Evolutionary conservation across 1,139 yeast species (phyloP), one percentile per base, ranked within the genome.

Genomic region (Candida tetrigidarum): DNA sequence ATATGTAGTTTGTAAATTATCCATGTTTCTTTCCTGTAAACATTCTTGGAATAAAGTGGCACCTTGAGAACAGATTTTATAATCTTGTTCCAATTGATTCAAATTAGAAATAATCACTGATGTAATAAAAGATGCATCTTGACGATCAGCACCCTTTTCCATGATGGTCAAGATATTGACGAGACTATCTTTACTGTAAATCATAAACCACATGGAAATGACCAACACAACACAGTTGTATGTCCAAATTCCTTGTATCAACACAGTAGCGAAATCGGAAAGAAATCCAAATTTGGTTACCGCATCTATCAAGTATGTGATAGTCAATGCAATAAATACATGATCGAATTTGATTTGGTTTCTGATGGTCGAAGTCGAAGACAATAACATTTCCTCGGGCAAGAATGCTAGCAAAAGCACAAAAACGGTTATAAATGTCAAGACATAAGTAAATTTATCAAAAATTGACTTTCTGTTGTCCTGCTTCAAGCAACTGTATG

Each of bases 161-260:
- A 28, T 29, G 11, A 38, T 38, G 18, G 16, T 30, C n/a, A 37
- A 30, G 15, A 44, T 22, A 28, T 36, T 40, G 4, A 36, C 25
- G 19, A 44, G 33, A 10, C 39, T 40, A 28, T 44, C 46, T 32
- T 40, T 44, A 18, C 43, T 35, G 19, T 40, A 28, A 14, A 44
- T 30, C 25, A 44, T 25, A 18, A 39, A 30, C 46, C 46, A 44
- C 36, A 40, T 44, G 11, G 39, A 36, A 15, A 40, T 20, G 4
- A 37, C 30, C 22, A 44, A 12, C 2, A 44, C 26, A 11, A 40
- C 22, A 28, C 43, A 25, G 27, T 44, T 44, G 32, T 44, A 44
- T 4, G 43, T 29, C 46, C 46, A 44, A 16, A 40, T 29, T 14
- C 42, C 36, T 33, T 44, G 46, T 3, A 40, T 32, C 12, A 44